Percentiles rank a stretch among this genome's conserved stretches.
Evolutionary conservation across 768 basidiomycete species (phyloP).

Genomic region (Termitomyces sp.): DNA sequence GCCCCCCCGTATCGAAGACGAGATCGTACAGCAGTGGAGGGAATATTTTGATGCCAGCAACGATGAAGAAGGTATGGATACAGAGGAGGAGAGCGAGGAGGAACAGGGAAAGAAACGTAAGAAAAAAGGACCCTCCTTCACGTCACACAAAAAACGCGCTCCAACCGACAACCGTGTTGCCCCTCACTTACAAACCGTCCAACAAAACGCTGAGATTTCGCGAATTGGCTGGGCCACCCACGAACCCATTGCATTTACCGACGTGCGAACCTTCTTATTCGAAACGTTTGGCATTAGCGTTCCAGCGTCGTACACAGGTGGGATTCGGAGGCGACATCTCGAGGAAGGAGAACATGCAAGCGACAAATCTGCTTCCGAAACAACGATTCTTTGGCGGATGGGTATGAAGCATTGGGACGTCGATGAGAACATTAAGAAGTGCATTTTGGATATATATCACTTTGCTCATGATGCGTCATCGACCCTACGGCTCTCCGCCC

Average conservation of each 20-base stretch:
- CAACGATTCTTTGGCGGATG: neutral
- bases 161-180: neutral
- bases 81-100: neutral
- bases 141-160: neutral
- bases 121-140: neutral
- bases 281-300: neutral
- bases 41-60: neutral
- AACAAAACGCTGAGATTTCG: too few species aligned
- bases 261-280: neutral
- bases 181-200: neutral
- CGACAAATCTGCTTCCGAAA: neutral
- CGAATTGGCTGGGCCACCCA: too few species aligned
- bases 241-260: neutral
- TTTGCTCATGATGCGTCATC: neutral
- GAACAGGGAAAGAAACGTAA: neutral
- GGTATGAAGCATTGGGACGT: neutral
- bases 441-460: neutral
- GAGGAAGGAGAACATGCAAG: neutral
- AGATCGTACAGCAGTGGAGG: neutral
- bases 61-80: neutral
- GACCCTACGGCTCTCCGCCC: neutral
- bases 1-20: neutral
- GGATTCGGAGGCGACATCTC: neutral
- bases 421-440: neutral
- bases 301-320: neutral